A percentile compares a stretch with the other conserved stretches of the same genome.
Conservation (phyloP, 78 protist species). For the Pigoraptor vietnamica region DNA sequence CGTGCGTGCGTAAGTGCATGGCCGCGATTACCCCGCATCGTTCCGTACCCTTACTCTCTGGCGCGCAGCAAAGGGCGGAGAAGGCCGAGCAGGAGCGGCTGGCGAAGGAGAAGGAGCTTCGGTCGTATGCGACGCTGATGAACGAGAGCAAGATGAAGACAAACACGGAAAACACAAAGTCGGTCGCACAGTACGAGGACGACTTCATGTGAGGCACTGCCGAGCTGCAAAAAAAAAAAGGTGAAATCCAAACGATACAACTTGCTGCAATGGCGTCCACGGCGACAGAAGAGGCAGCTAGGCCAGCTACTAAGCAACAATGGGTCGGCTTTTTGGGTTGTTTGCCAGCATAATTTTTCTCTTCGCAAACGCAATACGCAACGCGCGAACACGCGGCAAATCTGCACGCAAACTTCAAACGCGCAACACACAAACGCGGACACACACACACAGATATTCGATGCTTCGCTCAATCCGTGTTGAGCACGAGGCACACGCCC, state of each 20-base stretch:
- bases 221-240: not conserved
- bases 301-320: too few species aligned
- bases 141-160: not conserved
- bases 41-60: not conserved
- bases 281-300: too few species aligned
- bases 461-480: not conserved
- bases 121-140: not conserved
- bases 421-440: too few species aligned
- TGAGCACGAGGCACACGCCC: constrained; percentile 14
- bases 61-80: not conserved
- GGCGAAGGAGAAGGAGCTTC: too few species aligned
- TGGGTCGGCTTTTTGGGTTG: too few species aligned
- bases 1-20: not conserved
- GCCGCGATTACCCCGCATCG: not conserved
- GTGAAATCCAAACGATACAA: too few species aligned
- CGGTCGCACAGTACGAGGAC: not conserved
- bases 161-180: not conserved
- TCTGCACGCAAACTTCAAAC: too few species aligned
- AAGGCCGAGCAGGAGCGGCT: not conserved
- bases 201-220: not conserved
- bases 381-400: too few species aligned
- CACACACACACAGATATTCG: too few species aligned
- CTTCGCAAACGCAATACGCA: too few species aligned
- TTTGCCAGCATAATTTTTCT: too few species aligned
- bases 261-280: too few species aligned